Evolutionary conservation across 495 filamentous ascomycete genomes (phyloP).

Genomic region (Ascodesmis nigricans): DNA sequence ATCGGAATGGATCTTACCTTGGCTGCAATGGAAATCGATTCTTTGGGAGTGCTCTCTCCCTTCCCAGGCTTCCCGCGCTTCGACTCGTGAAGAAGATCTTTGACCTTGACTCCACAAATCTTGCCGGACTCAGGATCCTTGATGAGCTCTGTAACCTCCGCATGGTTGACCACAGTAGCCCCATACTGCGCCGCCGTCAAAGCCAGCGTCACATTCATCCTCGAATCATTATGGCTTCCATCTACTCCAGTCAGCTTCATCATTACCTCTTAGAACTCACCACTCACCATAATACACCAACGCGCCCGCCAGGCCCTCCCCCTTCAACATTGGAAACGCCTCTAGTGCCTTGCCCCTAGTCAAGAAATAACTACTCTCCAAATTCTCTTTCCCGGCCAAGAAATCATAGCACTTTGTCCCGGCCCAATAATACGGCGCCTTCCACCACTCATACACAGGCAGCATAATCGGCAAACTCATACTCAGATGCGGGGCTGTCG

Average conservation of each 20-base stretch:
- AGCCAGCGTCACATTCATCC: constrained; percentile 92
- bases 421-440: constrained; percentile 91
- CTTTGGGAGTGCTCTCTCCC: constrained; percentile 12
- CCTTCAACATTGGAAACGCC: constrained; percentile 93
- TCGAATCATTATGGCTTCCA: constrained; percentile 91
- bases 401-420: constrained; percentile 93
- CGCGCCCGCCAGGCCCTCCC: constrained; percentile 63
- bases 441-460: constrained; percentile 88
- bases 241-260: constrained; percentile 27
- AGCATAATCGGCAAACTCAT: constrained; percentile 96
- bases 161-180: constrained; percentile 75
- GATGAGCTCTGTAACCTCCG: constrained; percentile 64
- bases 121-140: constrained; percentile 54
- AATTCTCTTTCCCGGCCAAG: constrained; percentile 82
- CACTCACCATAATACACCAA: constrained; percentile 70
- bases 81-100: constrained; percentile 45
- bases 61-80: constrained; percentile 23
- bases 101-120: constrained; percentile 56
- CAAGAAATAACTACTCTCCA: constrained; percentile 92
- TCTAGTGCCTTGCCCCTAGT: constrained; percentile 87
- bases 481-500: constrained; percentile 87
- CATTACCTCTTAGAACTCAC: background rate
- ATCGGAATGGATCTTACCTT: constrained; percentile 22
- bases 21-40: constrained; percentile 55
- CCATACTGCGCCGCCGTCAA: constrained; percentile 94